Base-by-base conservation (phyloP, 1,284 basidiomycete species). In the Paramarasmius palmivorus region DNA sequence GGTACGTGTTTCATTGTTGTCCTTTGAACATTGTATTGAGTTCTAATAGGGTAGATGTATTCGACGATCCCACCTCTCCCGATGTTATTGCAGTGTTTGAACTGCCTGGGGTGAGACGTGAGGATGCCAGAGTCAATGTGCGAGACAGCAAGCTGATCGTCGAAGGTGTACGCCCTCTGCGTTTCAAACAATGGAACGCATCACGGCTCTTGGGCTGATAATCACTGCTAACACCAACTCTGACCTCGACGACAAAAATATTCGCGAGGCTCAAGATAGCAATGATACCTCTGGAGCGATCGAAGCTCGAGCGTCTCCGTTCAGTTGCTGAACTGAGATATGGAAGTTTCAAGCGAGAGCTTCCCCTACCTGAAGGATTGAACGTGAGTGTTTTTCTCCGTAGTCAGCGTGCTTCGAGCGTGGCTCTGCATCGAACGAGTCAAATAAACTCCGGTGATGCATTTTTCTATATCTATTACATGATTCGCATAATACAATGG, bases 1-100 rank as follows among this genome's bases (percentile, higher is more conserved):
- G 29, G 29, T 32, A 12, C 29, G 29, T 12, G 12, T 32, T 32
- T 32, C 29, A n/a, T n/a, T n/a, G n/a, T n/a, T n/a, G n/a, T n/a
- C n/a, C n/a, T n/a, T n/a, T n/a, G n/a, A n/a, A n/a, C n/a, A n/a
- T n/a, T n/a, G n/a, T n/a, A n/a, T n/a, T n/a, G n/a, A n/a, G n/a
- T n/a, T n/a, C n/a, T n/a, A 56, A 22, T 57, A 84, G 83, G 52
- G 78, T 83, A 73, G 81, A 83, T 58, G 59, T 84, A 17, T 72
- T 73, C 41, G 77, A 84, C 50, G 73, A 81, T 49, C 74, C 77
- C 6, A 62, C 64, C 2, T 71, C 71, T 3, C 60, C 71, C 5
- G 68, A 63, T 37, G 62, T 81, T 15, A 65, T 72, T 4, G 81
- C 79, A 6, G 68, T 75, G 2, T 75, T 84, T 55, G 83, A 86